Base-by-base conservation (phyloP, 148 eudicot species). In the Vaccinium vitisidaea region DNA sequence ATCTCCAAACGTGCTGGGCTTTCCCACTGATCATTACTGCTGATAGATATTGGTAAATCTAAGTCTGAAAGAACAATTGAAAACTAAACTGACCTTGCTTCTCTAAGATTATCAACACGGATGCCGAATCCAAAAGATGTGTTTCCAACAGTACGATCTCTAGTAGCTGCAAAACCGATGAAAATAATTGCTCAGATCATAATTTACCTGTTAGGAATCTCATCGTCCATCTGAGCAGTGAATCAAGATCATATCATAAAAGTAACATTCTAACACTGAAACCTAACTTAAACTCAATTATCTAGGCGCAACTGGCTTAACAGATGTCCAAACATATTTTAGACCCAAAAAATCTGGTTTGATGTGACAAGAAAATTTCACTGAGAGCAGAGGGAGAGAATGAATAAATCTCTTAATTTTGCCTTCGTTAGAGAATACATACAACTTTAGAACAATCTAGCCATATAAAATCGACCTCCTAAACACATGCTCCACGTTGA, bases 101-200 rank as follows among this genome's bases (percentile, higher is more conserved):
- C 98, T 84, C 97, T 91, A 74, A 94, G 85, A 81, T 92, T 96
- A 86, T 96, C 98, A 1, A 88, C 92, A 14, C 90, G 89, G 70
- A 96, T 77, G 82, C 97, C 95, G 80, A 94, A 92, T 59, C 99
- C 99, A 39, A 92, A 89, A 43, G 92, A 89, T 11, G 94, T 89
- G 67, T 92, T 89, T 52, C 94, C 93, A 53, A 65, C 79, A 2
- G 15, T 79, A 80, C 91, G 96, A 84, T 93, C 95, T 87, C 94
- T 91, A 79, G 85, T 91, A 84, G 95, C 98, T 94, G 93, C 61
- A 86, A 81, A 83, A 79, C 56, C 56, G 70, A 77, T 54, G 10
- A 53, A 10, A 13, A 49, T 61, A 76, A 59, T 30, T 30, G 39
- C 63, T 30, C 18, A 50, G 25, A 49, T 82, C 23, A 52, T 54